Evolutionary conservation across 805 yeast species (phyloP).

Genomic region (Komagataella pseudopastoris): DNA sequence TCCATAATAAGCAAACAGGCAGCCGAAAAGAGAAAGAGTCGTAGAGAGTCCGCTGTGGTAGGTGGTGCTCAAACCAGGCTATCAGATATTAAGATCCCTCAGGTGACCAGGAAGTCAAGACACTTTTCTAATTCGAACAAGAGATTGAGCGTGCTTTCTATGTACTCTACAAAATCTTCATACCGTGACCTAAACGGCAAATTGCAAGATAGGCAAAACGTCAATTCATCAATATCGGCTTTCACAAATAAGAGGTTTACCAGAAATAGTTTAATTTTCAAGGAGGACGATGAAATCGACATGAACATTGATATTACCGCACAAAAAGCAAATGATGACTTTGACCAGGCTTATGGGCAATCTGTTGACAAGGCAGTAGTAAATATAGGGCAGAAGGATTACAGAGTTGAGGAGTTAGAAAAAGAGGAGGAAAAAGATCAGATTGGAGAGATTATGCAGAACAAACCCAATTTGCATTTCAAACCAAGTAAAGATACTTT

Average conservation of each 20-base stretch:
- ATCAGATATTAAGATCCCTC: slow-evolving; percentile 56
- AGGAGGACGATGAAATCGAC: neutral
- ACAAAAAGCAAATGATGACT: neutral
- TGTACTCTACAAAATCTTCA: slow-evolving; percentile 56
- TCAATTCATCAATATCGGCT: slow-evolving; percentile 4
- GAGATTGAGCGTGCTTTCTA: slow-evolving; percentile 57
- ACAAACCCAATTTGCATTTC: slow-evolving; percentile 5
- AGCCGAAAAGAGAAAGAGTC: slow-evolving; percentile 12
- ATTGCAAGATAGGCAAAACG: slow-evolving; percentile 13
- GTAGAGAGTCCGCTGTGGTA: slow-evolving; percentile 4
- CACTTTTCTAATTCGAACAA: slow-evolving; percentile 49
- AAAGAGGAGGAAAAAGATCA: neutral
- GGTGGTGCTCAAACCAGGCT: slow-evolving; percentile 32
- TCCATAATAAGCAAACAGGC: slow-evolving; percentile 4
- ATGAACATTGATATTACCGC: neutral
- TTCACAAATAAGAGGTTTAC: slow-evolving; percentile 3
- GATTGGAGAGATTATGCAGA: neutral
- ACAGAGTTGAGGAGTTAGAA: neutral
- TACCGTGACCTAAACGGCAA: slow-evolving; percentile 42
- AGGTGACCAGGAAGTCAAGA: slow-evolving; percentile 55
- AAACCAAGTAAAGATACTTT: slow-evolving; percentile 25
- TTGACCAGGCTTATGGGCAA: neutral
- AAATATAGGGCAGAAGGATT: neutral
- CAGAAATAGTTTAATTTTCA: slow-evolving; percentile 1
- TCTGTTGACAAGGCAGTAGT: neutral